phyloP scores from a whole-genome alignment of 768 basidiomycete species.

The Termitomyces sp. region DNA sequence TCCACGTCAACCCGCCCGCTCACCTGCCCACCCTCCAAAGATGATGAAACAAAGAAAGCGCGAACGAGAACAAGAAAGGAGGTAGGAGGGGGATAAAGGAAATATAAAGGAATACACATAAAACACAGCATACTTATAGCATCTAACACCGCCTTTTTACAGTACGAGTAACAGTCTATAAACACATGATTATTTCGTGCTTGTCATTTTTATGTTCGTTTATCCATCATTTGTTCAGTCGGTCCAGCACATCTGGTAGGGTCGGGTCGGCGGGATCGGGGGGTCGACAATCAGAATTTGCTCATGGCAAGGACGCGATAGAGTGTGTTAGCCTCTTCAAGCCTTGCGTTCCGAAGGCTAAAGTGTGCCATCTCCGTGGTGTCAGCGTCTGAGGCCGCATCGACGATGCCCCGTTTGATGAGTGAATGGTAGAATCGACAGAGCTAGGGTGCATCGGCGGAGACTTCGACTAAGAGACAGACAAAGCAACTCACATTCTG shows the following conservation, averaged over 20 bases:
- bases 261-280: neutral
- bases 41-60: neutral
- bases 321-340: slow-evolving; percentile 74
- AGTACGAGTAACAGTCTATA: slow-evolving; percentile 6
- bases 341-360: slow-evolving; percentile 63
- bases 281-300: slow-evolving; percentile 28
- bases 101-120: slow-evolving; percentile 14
- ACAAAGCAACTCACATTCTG: slow-evolving; percentile 51
- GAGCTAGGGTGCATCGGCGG: slow-evolving; percentile 39
- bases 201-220: slow-evolving; percentile 8
- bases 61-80: neutral
- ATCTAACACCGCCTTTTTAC: slow-evolving; percentile 9
- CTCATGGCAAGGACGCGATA: slow-evolving; percentile 61
- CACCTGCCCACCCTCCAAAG: neutral
- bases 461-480: neutral
- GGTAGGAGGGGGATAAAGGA: neutral
- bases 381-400: slow-evolving; percentile 61
- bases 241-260: neutral
- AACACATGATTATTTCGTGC: slow-evolving; percentile 14
- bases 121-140: slow-evolving; percentile 18
- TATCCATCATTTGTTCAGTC: neutral
- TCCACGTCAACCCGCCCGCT: slow-evolving; percentile 1
- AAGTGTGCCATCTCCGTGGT: slow-evolving; percentile 79
- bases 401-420: slow-evolving; percentile 63
- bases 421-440: slow-evolving; percentile 76